A percentile compares a stretch with the other conserved stretches of the same genome.
phyloP scores from a whole-genome alignment of 768 basidiomycete genomes.

The Boletus bicolor region DNA sequence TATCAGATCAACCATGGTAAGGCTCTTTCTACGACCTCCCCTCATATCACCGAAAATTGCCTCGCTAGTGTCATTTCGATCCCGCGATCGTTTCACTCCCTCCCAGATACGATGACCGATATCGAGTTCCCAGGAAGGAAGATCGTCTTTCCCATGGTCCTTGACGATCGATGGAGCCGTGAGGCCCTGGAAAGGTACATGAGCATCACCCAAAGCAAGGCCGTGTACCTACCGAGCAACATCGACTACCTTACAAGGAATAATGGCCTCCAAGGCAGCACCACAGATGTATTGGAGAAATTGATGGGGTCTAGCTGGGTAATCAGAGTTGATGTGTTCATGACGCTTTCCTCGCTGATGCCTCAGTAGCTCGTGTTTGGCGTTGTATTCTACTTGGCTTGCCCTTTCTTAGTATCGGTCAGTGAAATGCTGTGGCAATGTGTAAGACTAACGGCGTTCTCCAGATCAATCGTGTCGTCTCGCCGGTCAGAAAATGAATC shows the following conservation, averaged over 20 bases:
- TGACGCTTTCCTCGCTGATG: background rate
- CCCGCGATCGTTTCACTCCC: constrained; percentile 33
- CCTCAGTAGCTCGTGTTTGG: constrained; percentile 53
- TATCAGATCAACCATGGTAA: constrained; percentile 58
- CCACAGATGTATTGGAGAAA: constrained; percentile 43
- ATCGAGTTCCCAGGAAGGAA: constrained; percentile 49
- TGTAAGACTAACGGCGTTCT: background rate
- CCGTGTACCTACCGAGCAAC: constrained; percentile 68
- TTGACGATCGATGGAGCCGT: constrained; percentile 56
- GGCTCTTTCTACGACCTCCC: background rate
- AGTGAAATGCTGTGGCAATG: constrained; percentile 29
- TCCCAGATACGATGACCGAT: constrained; percentile 40
- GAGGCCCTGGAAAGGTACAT: constrained; percentile 59
- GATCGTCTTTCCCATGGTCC: constrained; percentile 58
- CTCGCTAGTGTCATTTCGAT: constrained; percentile 49
- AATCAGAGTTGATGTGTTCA: constrained; percentile 1
- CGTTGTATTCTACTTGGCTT: constrained; percentile 62
- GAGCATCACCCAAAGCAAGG: constrained; percentile 49
- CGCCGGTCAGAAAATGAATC: constrained; percentile 73
- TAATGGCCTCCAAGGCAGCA: constrained; percentile 49
- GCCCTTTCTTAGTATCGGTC: constrained; percentile 55
- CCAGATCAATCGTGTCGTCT: constrained; percentile 59
- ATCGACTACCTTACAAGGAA: constrained; percentile 63
- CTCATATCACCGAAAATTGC: background rate
- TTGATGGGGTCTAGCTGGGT: constrained; percentile 53